These are phyloP conservation scores for Parathielavia appendiculata DNA, from an alignment of 495 filamentous ascomycete species.

Conservation along the genomic window DNA sequence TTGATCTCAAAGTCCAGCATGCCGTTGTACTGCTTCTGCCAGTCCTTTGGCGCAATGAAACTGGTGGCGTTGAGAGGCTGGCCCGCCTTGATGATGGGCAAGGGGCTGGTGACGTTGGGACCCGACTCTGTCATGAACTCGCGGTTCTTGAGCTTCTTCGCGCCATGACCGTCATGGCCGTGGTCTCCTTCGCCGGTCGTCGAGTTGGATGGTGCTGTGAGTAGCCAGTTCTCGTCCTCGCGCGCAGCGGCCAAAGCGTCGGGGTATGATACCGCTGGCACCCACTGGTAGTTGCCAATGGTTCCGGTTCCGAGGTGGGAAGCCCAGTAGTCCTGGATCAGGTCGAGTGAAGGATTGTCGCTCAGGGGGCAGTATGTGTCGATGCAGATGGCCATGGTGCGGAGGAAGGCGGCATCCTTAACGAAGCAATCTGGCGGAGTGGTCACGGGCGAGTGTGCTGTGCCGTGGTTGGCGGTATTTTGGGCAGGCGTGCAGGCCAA, in stretches of 20 bases:
- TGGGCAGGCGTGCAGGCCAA: conserved; percentile 15
- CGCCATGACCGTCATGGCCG: conserved; percentile 1
- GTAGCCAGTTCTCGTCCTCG: neutral
- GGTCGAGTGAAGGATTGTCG: conserved; percentile 12
- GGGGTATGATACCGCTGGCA: conserved; percentile 13
- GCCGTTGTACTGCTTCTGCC: conserved; percentile 23
- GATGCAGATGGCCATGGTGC: conserved; percentile 21
- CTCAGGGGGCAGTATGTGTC: conserved; percentile 23
- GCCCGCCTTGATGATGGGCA: conserved; percentile 18
- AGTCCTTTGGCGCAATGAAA: conserved; percentile 21
- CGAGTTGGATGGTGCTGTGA: neutral
- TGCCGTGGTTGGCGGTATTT: conserved; percentile 19
- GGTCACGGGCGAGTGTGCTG: conserved; percentile 16
- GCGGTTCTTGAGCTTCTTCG: neutral
- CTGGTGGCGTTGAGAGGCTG: conserved; percentile 17
- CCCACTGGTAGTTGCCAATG: conserved; percentile 15
- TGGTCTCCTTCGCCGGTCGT: neutral
- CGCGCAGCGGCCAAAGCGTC: conserved; percentile 15
- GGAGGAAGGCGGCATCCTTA: conserved; percentile 17
- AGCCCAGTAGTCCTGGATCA: conserved; percentile 22
- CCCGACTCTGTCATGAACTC: conserved; percentile 11
- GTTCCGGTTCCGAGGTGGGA: conserved; percentile 24
- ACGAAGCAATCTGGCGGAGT: conserved; percentile 23
- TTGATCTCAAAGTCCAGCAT: conserved; percentile 22
- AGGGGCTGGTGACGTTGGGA: conserved; percentile 15